These are phyloP conservation scores for Annulohypoxylon bovei DNA, from an alignment of 495 filamentous ascomycete genomes.

Conservation along the genomic window DNA sequence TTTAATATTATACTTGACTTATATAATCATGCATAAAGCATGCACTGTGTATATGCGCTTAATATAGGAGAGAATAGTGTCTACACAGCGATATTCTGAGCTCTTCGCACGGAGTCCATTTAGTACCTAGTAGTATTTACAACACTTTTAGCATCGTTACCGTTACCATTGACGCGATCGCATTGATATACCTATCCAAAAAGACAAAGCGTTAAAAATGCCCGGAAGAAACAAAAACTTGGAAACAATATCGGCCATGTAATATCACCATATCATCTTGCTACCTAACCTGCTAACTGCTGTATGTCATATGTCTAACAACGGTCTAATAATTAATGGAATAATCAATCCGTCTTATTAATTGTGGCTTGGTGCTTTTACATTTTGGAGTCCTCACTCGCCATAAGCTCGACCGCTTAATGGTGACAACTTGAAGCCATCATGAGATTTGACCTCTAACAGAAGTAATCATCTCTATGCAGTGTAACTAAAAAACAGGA, in stretches of 20 bases:
- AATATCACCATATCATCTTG: neutral
- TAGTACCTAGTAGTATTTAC: no score
- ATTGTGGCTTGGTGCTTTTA: neutral
- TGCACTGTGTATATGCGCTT: neutral
- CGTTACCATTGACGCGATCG: neutral
- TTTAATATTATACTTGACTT: slow-evolving; percentile 6
- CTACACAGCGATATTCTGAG: neutral
- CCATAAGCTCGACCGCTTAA: slow-evolving; percentile 12
- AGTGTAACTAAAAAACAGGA: slow-evolving; percentile 4
- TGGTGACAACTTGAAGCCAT: slow-evolving; percentile 9
- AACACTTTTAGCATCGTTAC: neutral
- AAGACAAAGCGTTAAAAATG: neutral
- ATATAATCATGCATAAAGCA: slow-evolving; percentile 1
- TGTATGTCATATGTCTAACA: neutral
- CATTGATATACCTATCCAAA: neutral
- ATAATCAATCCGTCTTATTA: slow-evolving; percentile 5
- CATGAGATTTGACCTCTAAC: slow-evolving; percentile 5
- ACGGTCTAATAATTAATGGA: neutral
- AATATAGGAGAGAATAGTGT: neutral
- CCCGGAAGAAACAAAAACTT: neutral
- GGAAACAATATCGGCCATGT: neutral
- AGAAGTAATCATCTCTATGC: slow-evolving; percentile 7
- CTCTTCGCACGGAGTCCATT: neutral
- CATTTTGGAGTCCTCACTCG: neutral
- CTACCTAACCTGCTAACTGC: neutral